Base-by-base conservation (phyloP, 768 basidiomycete genomes). In the Leccinum longicurvipes region DNA sequence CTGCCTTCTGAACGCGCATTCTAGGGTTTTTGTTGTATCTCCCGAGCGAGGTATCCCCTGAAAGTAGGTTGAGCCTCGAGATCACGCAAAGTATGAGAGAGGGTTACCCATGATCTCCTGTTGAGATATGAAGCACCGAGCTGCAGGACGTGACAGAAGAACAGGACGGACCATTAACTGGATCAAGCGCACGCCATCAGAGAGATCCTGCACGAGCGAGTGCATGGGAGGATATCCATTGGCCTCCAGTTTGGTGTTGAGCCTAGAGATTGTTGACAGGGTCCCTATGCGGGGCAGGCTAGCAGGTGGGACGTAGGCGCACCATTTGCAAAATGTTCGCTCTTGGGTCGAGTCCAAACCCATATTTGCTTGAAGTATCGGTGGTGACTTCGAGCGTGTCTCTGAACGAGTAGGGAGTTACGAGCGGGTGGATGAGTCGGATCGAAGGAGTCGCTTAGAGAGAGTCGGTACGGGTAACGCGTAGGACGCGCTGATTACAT, bases 1-100 rank as follows among this genome's bases (percentile, higher is more conserved):
- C 97, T 3, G 93, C 94, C 67, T 95, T 97, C 72, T 99, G 97
- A 2, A 98, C 87, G 29, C 95, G 83, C 79, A 98, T 94, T 32
- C 86, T 79, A 0, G 97, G 96, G 54, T 81, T 83, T 68, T 81
- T 89, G 75, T 96, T 97, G 71, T 96, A 98, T 63, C 91, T 77
- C n/a, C 96, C 96, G 6, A 98, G 81, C n/a, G 91, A 91, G 2
- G 84, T 85, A 68, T 94, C 91, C 52, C 92, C 91, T 93, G 50
- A 31, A 52, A 55, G 31, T 21, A 48, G 51, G 31, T 28, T 62
- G 42, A 63, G 55, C n/a, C 7, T 34, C 49, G n/a, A 54, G 25
- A 41, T 48, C 49, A 51, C 51, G 17, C 42, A 55, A 46, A 47
- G 32, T 46, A 51, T 49, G 56, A 28, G 23, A 7, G 36, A 34